Percentiles rank a stretch among this genome's conserved stretches.
phyloP scores from a whole-genome alignment of 2,329 filamentous ascomycete genomes.

The Neocatenulostroma microsporum region DNA sequence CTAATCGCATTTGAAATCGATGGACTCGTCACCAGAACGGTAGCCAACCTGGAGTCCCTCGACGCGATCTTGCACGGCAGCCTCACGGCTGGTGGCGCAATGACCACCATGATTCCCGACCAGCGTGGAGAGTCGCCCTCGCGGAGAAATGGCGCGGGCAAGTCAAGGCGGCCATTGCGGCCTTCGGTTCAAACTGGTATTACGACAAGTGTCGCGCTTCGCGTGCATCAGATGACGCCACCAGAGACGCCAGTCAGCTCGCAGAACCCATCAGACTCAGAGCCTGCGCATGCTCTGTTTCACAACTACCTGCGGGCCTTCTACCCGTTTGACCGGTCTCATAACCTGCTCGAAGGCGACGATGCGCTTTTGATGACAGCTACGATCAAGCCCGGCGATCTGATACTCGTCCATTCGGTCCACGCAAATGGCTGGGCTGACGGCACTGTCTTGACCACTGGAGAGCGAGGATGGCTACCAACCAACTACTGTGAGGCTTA shows the following conservation, averaged over 20 bases:
- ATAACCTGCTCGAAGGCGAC: constrained; percentile 69
- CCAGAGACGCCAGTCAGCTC: constrained; percentile 12
- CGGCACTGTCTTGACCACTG: constrained; percentile 78
- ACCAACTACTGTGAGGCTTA: constrained; percentile 98
- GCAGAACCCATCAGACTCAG: neutral
- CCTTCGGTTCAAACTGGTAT: neutral
- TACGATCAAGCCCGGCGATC: constrained; percentile 79
- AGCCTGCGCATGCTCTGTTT: constrained; percentile 55
- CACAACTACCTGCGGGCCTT: constrained; percentile 93
- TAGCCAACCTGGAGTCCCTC: too few relatives aligned
- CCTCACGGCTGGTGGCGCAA: too few relatives aligned
- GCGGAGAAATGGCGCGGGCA: too few relatives aligned
- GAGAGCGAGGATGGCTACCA: constrained; percentile 86
- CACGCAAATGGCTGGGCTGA: constrained; percentile 99
- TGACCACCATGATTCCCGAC: too few relatives aligned
- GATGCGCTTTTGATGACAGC: constrained; percentile 59
- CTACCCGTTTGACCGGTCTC: constrained; percentile 78
- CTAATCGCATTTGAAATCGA: too few relatives aligned
- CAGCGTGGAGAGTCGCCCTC: too few relatives aligned
- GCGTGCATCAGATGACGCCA: constrained; percentile 12
- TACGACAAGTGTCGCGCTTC: neutral
- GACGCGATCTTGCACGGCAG: too few relatives aligned
- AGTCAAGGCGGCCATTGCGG: too few relatives aligned
- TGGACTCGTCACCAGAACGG: too few relatives aligned
- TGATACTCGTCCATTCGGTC: constrained; percentile 90